Conservation (phyloP, 1,284 basidiomycete species). For the Boletus sp. region DNA sequence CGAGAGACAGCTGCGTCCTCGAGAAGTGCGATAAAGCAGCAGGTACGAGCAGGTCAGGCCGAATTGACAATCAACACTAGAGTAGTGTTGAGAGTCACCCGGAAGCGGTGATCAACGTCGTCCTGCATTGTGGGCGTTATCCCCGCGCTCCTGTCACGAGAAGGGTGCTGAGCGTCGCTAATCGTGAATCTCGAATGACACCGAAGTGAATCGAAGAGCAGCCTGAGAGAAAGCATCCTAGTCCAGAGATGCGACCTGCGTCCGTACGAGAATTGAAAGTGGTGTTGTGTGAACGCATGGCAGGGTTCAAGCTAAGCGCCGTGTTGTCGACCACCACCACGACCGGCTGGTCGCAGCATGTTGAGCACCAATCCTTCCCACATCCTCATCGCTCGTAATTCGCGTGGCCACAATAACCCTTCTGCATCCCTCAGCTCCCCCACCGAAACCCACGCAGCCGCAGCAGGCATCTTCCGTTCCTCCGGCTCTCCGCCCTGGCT, state of each 20-base stretch:
- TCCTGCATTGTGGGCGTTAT: not conserved
- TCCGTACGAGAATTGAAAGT: not conserved
- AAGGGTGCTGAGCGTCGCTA: not conserved
- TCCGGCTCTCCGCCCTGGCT: constrained; percentile 73
- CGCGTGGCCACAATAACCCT: constrained; percentile 65
- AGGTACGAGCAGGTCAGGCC: too few species aligned
- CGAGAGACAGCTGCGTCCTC: too few species aligned
- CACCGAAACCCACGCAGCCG: constrained; percentile 80
- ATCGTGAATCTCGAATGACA: not conserved
- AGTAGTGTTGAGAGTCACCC: too few species aligned
- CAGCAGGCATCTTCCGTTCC: constrained; percentile 74
- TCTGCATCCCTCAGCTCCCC: constrained; percentile 76
- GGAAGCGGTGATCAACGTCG: too few species aligned
- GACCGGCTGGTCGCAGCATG: not conserved
- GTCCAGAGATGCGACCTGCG: too few species aligned
- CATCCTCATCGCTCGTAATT: constrained; percentile 79
- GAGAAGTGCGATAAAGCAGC: too few species aligned
- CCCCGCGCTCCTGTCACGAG: not conserved
- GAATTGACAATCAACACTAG: too few species aligned
- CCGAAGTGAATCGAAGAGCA: not conserved
- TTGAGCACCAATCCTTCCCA: constrained; percentile 76
- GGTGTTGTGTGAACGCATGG: constrained; percentile 3
- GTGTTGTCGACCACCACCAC: not conserved
- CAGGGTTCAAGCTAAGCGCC: not conserved
- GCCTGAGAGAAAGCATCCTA: not conserved